Evolutionary conservation across 108 stramenopile genomes (phyloP).

Genomic region (Conticribra weissflogii): DNA sequence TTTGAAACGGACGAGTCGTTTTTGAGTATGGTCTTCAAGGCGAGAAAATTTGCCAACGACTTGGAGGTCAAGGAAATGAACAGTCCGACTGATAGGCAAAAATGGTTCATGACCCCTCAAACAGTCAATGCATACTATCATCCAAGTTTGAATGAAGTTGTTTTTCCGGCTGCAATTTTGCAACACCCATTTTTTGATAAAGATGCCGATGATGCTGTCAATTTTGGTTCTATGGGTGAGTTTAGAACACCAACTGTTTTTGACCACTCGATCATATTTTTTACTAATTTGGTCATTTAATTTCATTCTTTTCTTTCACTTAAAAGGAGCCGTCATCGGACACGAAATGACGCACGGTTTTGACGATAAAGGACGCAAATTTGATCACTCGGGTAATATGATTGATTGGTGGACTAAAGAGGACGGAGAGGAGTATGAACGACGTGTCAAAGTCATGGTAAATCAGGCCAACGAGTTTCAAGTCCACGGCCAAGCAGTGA

Average conservation of each 20-base stretch:
- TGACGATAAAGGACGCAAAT: constrained; percentile 89
- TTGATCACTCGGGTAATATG: constrained; percentile 76
- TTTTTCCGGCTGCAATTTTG: constrained; percentile 89
- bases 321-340: constrained; percentile 81
- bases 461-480: constrained; percentile 71
- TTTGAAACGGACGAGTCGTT: constrained; percentile 54
- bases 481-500: constrained; percentile 67
- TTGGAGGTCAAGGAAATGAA: constrained; percentile 79
- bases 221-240: constrained; percentile 75
- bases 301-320: background rate
- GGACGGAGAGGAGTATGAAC: constrained; percentile 69
- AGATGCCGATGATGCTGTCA: constrained; percentile 79
- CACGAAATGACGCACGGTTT: constrained; percentile 92
- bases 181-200: constrained; percentile 85
- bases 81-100: constrained; percentile 73
- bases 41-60: constrained; percentile 61
- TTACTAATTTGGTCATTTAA: background rate
- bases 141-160: constrained; percentile 70
- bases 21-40: constrained; percentile 61
- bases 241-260: background rate
- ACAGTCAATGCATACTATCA: constrained; percentile 84
- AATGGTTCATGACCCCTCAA: constrained; percentile 91
- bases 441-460: constrained; percentile 76
- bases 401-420: constrained; percentile 86
- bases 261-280: background rate